Evolutionary conservation across 2,329 filamentous ascomycete species (phyloP).

Genomic region (Metarhizium humberi): DNA sequence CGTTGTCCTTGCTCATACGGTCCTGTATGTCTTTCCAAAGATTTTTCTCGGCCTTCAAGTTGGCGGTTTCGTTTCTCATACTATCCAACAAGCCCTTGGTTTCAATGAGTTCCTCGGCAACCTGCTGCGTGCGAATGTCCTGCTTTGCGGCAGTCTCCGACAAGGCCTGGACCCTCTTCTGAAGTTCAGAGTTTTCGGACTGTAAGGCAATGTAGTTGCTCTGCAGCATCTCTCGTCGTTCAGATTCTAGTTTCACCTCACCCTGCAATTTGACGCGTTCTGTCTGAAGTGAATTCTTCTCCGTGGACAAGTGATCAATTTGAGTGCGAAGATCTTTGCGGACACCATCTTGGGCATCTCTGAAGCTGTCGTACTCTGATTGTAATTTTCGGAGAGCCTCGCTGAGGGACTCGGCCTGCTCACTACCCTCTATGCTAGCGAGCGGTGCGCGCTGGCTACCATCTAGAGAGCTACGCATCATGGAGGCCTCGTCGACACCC

Average conservation of each 20-base stretch:
- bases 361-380: conserved; percentile 79
- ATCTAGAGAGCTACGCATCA: conserved; percentile 64
- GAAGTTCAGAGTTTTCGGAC: conserved; percentile 74
- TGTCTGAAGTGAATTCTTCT: conserved; percentile 73
- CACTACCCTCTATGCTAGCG: conserved; percentile 46
- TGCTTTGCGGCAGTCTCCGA: conserved; percentile 82
- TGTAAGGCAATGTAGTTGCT: conserved; percentile 79
- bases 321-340: conserved; percentile 77
- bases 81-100: conserved; percentile 73
- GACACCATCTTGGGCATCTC: conserved; percentile 75
- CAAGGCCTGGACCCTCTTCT: conserved; percentile 68
- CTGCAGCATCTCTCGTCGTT: conserved; percentile 83
- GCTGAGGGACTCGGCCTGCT: conserved; percentile 54
- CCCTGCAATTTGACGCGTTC: conserved; percentile 74
- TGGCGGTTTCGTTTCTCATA: conserved; percentile 81
- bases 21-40: conserved; percentile 92
- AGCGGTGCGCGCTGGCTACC: conserved; percentile 44
- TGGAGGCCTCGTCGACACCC: conserved; percentile 53
- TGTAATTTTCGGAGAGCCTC: conserved; percentile 81
- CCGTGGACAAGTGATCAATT: conserved; percentile 67
- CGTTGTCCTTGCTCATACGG: conserved; percentile 80
- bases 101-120: conserved; percentile 87
- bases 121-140: conserved; percentile 82
- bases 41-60: conserved; percentile 89
- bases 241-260: conserved; percentile 70